Evolutionary conservation across 108 stramenopile species (phyloP), one percentile per base, ranked within the genome.

Genomic region (Epithemia pelagica): DNA sequence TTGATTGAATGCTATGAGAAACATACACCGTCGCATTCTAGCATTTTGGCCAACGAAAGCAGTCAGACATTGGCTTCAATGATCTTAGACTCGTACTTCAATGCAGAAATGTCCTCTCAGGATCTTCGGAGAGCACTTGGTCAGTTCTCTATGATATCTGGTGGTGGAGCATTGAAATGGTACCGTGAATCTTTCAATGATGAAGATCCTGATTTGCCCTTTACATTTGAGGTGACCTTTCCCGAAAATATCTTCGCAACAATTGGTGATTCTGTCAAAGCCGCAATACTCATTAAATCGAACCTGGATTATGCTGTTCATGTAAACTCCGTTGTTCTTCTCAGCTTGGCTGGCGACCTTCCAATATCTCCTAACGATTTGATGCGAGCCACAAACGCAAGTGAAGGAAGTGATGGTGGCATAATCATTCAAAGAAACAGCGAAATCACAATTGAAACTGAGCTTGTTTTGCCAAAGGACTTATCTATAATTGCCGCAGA

Each of bases 171-270:
- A 20, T 25, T 76, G 2, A 59, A 78, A 66, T 83, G 82, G 82
- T 30, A 74, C 32, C 62, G 58, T 22, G 58, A 72, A 5, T 70
- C 55, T 53, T 53, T 63, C 1, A 63, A 84, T 51, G 82, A 75
- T 69, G 59, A 59, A 0, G 66, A 67, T 28, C 21, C 67, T 10
- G 58, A 46, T 1, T 73, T 84, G 22, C 91, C 91, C 1, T 82
- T 93, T 61, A 82, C 84, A 10, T 93, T 93, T 59, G 66, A 73
- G 27, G 71, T 88, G 10, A 82, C 84, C 5, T 93, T 89, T 71
- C 83, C 85, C 1, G 23, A 60, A 7, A 68, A 65, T 8, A 88
- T 87, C 19, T 85, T 87, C 54, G 91, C 87, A 56, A 81, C 75
- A 15, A 72, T 78, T 32, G 81, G 88, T 19, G 87, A 90, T 37